Evolutionary conservation across 306 rosid species (phyloP).

Genomic region (Sicyos baderoa): DNA sequence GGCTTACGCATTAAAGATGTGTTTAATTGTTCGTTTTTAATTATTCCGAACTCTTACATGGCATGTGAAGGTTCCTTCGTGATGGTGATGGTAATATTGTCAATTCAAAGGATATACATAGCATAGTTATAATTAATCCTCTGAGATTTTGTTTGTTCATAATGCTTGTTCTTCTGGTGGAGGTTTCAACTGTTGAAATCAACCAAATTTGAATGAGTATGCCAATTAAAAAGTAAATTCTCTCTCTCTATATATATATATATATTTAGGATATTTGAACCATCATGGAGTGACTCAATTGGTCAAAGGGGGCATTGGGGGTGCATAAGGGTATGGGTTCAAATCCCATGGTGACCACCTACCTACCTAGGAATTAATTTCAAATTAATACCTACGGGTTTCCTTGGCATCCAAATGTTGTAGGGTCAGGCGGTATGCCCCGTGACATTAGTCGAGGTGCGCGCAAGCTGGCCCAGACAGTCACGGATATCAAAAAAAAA

Average conservation of each 20-base stretch:
- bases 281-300: too few relatives aligned
- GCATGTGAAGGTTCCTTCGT: not conserved
- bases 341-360: too few relatives aligned
- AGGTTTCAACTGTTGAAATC: not conserved
- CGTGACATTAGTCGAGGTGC: too few relatives aligned
- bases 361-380: too few relatives aligned
- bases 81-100: not conserved
- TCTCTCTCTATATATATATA: not conserved
- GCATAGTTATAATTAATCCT: not conserved
- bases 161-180: constrained; percentile 6
- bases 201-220: not conserved
- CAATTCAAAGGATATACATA: not conserved
- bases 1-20: not conserved
- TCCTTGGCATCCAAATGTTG: too few relatives aligned
- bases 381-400: too few relatives aligned
- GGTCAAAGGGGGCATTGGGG: too few relatives aligned
- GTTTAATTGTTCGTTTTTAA: not conserved
- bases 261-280: not conserved
- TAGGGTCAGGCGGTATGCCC: too few relatives aligned
- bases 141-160: not conserved
- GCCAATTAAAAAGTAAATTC: not conserved
- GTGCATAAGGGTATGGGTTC: too few relatives aligned
- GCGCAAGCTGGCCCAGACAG: too few relatives aligned
- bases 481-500: too few relatives aligned
- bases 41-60: not conserved